Percentiles rank a stretch among this genome's conserved stretches.
These are phyloP conservation scores for Chenopodium quinoa DNA, from an alignment of 148 eudicot genomes.

Conservation along the genomic window DNA sequence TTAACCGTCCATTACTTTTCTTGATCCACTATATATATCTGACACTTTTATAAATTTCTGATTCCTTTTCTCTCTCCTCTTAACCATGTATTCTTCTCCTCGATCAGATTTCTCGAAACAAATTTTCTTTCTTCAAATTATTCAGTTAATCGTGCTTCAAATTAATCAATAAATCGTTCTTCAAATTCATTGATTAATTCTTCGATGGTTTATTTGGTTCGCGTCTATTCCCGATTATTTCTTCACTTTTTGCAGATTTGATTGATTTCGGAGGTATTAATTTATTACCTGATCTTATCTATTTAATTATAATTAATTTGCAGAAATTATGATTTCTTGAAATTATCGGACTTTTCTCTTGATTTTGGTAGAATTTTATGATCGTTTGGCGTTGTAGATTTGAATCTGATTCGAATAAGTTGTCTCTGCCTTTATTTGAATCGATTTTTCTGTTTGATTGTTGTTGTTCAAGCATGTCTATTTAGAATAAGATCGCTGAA, in stretches of 20 bases:
- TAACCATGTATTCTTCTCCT: neutral
- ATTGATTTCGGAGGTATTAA: neutral
- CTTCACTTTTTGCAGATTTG: neutral
- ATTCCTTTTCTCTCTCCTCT: neutral
- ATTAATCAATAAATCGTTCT: neutral
- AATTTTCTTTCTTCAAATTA: no score
- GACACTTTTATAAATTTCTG: neutral
- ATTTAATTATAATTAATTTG: no score
- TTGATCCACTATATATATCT: neutral
- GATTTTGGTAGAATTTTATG: slow-evolving; percentile 19
- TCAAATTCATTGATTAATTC: slow-evolving; percentile 7
- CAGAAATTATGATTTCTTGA: neutral
- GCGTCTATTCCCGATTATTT: neutral
- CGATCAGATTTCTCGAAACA: neutral
- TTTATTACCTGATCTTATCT: neutral
- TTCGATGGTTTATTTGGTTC: no score
- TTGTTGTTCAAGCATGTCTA: no score
- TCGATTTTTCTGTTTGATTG: no score
- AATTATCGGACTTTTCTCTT: neutral
- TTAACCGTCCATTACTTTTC: slow-evolving; percentile 9
- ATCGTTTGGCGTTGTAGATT: neutral
- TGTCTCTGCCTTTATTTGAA: neutral
- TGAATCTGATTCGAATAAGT: neutral
- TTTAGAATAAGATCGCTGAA: no score
- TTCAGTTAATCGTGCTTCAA: neutral